These are phyloP conservation scores for Amanita jacksonii DNA, from an alignment of 768 basidiomycete species.

Conservation along the genomic window DNA sequence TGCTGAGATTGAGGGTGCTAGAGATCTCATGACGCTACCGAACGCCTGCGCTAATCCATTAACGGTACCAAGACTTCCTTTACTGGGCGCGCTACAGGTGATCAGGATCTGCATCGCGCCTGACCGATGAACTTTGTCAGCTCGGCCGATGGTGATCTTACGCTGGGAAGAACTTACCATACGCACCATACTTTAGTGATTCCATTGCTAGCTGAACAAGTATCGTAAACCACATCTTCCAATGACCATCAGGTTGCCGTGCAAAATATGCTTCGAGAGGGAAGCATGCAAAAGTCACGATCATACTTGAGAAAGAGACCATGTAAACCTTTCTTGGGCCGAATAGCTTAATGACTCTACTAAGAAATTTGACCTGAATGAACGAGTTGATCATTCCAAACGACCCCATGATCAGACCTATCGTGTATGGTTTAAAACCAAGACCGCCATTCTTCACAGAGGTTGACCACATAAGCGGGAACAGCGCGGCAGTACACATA, in stretches of 20 bases:
- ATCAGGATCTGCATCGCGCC: slow-evolving; percentile 1
- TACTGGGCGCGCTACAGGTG: background rate
- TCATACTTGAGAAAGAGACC: slow-evolving; percentile 17
- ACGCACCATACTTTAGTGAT: background rate
- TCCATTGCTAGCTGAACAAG: background rate
- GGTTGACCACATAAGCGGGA: slow-evolving; percentile 31
- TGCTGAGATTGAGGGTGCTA: slow-evolving; percentile 3
- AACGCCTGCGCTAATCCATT: slow-evolving; percentile 3
- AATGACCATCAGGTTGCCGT: background rate
- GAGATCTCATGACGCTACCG: background rate
- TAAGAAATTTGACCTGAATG: slow-evolving; percentile 41
- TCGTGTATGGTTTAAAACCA: slow-evolving; percentile 38
- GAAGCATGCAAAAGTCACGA: slow-evolving; percentile 12
- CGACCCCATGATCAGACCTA: slow-evolving; percentile 41
- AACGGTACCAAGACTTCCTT: background rate
- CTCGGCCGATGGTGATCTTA: background rate
- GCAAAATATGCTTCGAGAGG: slow-evolving; percentile 10
- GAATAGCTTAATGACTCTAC: slow-evolving; percentile 31
- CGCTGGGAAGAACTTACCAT: background rate
- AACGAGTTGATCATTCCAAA: slow-evolving; percentile 45
- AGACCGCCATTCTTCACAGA: slow-evolving; percentile 46
- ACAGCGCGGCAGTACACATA: background rate
- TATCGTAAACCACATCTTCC: background rate
- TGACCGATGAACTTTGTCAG: background rate
- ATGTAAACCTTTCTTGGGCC: slow-evolving; percentile 35